Evolutionary conservation across 225 moss, liverwort and hornwort species (phyloP).

Genomic region (Sphagnum contortum): DNA sequence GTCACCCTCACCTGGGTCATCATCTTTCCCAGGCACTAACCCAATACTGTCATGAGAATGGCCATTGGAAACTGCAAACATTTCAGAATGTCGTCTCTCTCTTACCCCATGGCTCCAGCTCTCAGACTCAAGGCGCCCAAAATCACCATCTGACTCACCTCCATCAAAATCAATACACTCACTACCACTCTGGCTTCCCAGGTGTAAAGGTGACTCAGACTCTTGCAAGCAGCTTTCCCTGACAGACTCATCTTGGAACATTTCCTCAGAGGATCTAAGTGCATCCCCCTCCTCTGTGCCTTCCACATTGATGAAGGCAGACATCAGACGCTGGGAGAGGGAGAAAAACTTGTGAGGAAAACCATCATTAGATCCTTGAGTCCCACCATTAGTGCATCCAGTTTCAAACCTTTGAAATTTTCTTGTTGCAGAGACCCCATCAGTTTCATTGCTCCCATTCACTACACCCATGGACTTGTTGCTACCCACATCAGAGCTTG

Average conservation of each 20-base stretch:
- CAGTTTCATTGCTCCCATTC: conserved; percentile 66
- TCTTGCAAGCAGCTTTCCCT: conserved; percentile 9
- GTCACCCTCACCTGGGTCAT: conserved; percentile 53
- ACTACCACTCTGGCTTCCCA: conserved; percentile 62
- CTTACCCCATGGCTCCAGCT: conserved; percentile 56
- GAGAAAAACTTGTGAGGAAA: conserved; percentile 73
- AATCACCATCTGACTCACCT: conserved; percentile 72
- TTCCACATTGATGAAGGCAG: conserved; percentile 65
- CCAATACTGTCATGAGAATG: conserved; percentile 6
- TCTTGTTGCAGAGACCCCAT: conserved; percentile 36
- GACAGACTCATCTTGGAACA: conserved; percentile 32
- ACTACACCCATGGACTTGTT: conserved; percentile 39
- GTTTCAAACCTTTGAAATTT: conserved; percentile 39
- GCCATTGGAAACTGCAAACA: conserved; percentile 16
- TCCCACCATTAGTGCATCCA: conserved; percentile 28
- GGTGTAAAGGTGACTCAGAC: conserved; percentile 47
- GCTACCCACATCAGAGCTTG: conserved; percentile 27
- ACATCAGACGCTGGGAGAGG: conserved; percentile 63
- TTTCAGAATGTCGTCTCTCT: conserved; percentile 22
- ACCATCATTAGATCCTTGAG: conserved; percentile 47
- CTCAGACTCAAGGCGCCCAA: conserved; percentile 55
- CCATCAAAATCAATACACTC: conserved; percentile 31
- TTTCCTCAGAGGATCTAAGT: conserved; percentile 18
- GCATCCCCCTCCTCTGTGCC: conserved; percentile 27
- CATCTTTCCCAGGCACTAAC: conserved; percentile 4